These are phyloP conservation scores for Fusarium fujikuroi DNA, from an alignment of 2,329 filamentous ascomycete genomes.

Conservation along the genomic window DNA sequence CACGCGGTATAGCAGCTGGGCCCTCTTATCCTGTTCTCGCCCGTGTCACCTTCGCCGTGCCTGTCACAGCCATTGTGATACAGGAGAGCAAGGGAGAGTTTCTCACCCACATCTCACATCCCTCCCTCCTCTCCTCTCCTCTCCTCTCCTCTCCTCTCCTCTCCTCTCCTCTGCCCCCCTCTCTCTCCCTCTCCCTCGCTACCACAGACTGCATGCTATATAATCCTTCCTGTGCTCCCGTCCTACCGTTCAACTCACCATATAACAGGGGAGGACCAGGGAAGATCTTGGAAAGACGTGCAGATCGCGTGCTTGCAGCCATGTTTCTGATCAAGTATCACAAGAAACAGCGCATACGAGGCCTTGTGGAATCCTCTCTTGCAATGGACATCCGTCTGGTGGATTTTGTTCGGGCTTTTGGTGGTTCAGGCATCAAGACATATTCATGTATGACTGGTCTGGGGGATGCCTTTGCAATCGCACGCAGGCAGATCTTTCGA, in stretches of 20 bases:
- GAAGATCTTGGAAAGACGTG: slow-evolving; percentile 42
- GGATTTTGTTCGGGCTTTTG: slow-evolving; percentile 6
- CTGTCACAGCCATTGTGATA: slow-evolving; percentile 6
- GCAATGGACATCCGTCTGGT: not conserved
- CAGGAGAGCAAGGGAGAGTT: not conserved
- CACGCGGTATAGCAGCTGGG: slow-evolving; percentile 31
- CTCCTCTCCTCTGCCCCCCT: not conserved
- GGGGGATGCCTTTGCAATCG: slow-evolving; percentile 17
- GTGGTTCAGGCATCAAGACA: slow-evolving; percentile 42
- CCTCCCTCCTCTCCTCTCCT: not conserved
- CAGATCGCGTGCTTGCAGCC: slow-evolving; percentile 47
- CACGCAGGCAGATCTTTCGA: slow-evolving; percentile 1
- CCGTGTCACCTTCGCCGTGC: slow-evolving; percentile 16
- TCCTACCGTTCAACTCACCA: not conserved
- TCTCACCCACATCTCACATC: not conserved
- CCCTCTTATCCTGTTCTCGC: slow-evolving; percentile 21
- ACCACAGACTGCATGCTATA: not conserved
- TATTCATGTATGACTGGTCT: slow-evolving; percentile 3
- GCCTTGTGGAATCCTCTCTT: slow-evolving; percentile 17
- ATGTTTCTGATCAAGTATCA: slow-evolving; percentile 47
- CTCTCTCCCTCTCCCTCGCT: not conserved
- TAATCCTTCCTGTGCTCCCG: slow-evolving; percentile 1
- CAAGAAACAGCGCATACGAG: slow-evolving; percentile 41
- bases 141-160: not conserved
- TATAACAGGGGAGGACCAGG: not conserved